Percentiles rank a stretch among this genome's conserved stretches.
phyloP scores from a whole-genome alignment of 1,284 basidiomycete species.

The Sphaerobolus stellatus region DNA sequence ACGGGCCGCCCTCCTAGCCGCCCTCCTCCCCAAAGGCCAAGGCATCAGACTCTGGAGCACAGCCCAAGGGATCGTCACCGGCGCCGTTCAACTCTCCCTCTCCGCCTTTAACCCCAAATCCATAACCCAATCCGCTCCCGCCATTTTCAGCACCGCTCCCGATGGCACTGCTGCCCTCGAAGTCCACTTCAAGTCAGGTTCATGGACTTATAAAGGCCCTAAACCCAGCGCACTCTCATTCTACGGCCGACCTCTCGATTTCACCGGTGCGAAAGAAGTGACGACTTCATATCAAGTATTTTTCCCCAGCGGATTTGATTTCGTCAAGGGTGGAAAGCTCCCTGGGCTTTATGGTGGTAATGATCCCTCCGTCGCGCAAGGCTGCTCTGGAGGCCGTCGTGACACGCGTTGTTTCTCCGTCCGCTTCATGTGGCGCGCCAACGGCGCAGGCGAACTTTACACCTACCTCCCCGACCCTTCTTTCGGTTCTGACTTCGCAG shows the following conservation, averaged over 20 bases:
- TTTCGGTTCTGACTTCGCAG: conserved; percentile 3
- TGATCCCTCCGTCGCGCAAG: conserved; percentile 37
- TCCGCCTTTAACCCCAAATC: conserved; percentile 1
- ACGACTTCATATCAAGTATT: conserved; percentile 17
- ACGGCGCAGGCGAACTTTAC: conserved; percentile 57
- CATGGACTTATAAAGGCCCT: too few species aligned
- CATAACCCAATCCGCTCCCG: background rate
- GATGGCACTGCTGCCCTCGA: conserved; percentile 11
- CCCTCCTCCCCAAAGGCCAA: conserved; percentile 5
- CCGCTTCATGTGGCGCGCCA: conserved; percentile 56
- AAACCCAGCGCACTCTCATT: conserved; percentile 8
- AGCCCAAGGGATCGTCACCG: background rate
- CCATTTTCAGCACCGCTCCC: conserved; percentile 4
- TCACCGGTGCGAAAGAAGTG: conserved; percentile 17
- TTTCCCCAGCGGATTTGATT: conserved; percentile 16
- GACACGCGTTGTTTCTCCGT: conserved; percentile 49
- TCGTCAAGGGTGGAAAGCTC: conserved; percentile 49
- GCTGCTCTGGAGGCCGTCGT: conserved; percentile 56
- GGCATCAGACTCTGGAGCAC: conserved; percentile 9
- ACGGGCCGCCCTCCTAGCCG: background rate
- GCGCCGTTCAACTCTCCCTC: background rate
- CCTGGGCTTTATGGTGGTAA: conserved; percentile 58
- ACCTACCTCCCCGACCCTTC: conserved; percentile 50
- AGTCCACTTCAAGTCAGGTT: conserved; percentile 8
- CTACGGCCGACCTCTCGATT: conserved; percentile 8